Conservation (phyloP, 441 rosid genomes). For the Aquilaria agallochum region DNA sequence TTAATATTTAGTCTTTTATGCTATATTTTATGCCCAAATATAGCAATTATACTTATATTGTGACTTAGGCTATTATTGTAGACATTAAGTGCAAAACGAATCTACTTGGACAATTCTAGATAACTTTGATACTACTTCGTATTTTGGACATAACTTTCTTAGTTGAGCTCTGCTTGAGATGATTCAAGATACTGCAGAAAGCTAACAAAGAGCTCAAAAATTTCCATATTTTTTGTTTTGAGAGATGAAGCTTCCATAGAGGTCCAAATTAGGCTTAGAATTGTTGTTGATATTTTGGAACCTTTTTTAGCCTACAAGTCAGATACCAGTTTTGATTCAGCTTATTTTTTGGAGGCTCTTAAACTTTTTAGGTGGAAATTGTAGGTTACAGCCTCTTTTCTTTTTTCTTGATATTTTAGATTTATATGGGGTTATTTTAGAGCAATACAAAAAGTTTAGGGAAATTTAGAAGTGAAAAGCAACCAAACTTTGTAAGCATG, state of each 20-base stretch:
- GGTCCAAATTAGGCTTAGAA: neutral
- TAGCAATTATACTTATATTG: constrained; percentile 2
- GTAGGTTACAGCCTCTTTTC: no score
- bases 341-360: no score
- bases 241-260: neutral
- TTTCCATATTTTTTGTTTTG: neutral
- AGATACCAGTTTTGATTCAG: no score
- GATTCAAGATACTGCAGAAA: neutral
- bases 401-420: no score
- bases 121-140: neutral
- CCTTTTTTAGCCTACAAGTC: no score
- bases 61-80: neutral
- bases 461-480: no score
- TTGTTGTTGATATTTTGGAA: neutral
- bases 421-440: no score
- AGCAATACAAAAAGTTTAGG: no score
- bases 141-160: neutral
- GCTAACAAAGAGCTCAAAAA: neutral
- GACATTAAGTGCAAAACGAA: neutral
- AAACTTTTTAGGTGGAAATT: no score
- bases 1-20: neutral
- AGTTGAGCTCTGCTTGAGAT: neutral
- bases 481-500: no score
- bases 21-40: neutral
- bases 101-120: neutral